Conservation (phyloP, 2,329 filamentous ascomycete genomes). For the Acrocalymma vagum region DNA sequence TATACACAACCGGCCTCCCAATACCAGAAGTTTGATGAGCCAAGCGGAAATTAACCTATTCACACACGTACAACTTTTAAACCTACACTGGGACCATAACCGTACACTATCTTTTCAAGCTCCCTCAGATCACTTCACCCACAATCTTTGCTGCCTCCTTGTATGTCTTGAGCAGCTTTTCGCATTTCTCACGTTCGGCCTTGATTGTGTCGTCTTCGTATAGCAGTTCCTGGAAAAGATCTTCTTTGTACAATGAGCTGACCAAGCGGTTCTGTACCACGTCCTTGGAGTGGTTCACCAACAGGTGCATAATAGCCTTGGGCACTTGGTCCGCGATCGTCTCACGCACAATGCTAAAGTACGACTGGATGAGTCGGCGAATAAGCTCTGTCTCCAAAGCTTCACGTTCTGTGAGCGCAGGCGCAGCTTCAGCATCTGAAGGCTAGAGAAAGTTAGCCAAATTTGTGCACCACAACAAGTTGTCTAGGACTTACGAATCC, state of each 20-base stretch:
- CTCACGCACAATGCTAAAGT: conserved; percentile 99
- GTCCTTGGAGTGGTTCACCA: conserved; percentile 98
- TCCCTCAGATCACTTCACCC: conserved; percentile 74
- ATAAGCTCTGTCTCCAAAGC: conserved; percentile 98
- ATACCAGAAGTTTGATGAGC: conserved; percentile 11
- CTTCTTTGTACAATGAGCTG: conserved; percentile 92
- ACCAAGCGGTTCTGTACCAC: conserved; percentile 97
- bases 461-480: neutral
- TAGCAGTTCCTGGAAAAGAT: conserved; percentile 87
- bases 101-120: conserved; percentile 23
- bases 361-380: conserved; percentile 93
- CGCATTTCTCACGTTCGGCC: conserved; percentile 97
- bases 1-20: conserved; percentile 23
- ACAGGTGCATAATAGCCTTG: conserved; percentile 97
- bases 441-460: conserved; percentile 43
- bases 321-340: conserved; percentile 98
- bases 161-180: conserved; percentile 93
- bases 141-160: conserved; percentile 98
- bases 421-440: conserved; percentile 67
- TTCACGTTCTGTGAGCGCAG: conserved; percentile 92
- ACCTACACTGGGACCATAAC: conserved; percentile 27
- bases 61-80: conserved; percentile 32
- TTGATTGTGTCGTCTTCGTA: conserved; percentile 99
- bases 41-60: conserved; percentile 7
- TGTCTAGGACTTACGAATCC: conserved; percentile 65